Evolutionary conservation across 441 rosid genomes (phyloP).

Genomic region (Croton laevigatus): DNA sequence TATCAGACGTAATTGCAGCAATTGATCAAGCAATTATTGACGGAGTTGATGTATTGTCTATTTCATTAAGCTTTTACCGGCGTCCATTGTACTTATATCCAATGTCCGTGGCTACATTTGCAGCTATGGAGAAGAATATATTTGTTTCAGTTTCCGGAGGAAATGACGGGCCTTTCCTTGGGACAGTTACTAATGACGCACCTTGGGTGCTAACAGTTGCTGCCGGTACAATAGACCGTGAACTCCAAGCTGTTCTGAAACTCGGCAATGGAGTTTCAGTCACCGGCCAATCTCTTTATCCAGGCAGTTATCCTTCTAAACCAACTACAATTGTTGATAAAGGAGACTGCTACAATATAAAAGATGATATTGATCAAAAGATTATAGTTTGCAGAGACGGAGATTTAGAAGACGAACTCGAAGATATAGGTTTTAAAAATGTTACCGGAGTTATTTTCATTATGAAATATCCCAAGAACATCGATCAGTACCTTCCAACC

Average conservation of each 20-base stretch:
- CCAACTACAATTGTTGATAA: conserved; percentile 52
- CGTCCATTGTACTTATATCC: conserved; percentile 59
- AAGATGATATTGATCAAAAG: conserved; percentile 39
- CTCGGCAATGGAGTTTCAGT: conserved; percentile 54
- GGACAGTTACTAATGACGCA: conserved; percentile 59
- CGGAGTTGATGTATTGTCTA: conserved; percentile 74
- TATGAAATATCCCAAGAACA: conserved; percentile 39
- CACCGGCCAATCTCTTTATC: conserved; percentile 53
- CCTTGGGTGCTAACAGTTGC: conserved; percentile 87
- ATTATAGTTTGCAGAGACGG: conserved; percentile 68
- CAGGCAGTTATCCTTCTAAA: conserved; percentile 40
- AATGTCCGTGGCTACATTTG: conserved; percentile 70
- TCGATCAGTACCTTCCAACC: conserved; percentile 57
- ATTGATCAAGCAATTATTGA: conserved; percentile 77
- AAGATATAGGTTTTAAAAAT: conserved; percentile 52
- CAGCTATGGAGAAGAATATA: conserved; percentile 52
- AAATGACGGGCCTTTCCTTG: conserved; percentile 61
- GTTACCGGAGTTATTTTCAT: conserved; percentile 65
- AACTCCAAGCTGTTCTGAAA: conserved; percentile 50
- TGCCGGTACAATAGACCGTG: conserved; percentile 70
- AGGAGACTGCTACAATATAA: conserved; percentile 41
- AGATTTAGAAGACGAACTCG: conserved; percentile 56
- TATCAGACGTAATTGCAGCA: conserved; percentile 72
- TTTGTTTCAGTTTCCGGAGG: conserved; percentile 83
- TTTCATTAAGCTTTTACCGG: conserved; percentile 59